Conservation (phyloP, 148 eudicot genomes). For the Persicaria maculosa region DNA sequence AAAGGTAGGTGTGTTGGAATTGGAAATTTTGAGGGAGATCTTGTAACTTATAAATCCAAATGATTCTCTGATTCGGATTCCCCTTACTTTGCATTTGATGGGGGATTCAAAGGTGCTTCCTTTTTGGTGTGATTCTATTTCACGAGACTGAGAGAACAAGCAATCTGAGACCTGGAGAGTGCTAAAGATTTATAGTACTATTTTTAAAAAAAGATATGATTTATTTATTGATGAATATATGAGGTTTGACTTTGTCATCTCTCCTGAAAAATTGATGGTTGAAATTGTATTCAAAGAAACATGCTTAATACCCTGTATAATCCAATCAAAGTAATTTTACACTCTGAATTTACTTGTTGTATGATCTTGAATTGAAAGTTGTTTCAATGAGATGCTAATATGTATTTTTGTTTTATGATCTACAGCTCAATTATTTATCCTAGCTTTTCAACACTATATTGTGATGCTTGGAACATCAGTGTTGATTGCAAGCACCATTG, state of each 20-base stretch:
- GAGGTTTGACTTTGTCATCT: slow-evolving; percentile 6
- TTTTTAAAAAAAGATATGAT: background rate
- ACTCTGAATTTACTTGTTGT: background rate
- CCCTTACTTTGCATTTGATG: background rate
- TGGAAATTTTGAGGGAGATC: slow-evolving; percentile 8
- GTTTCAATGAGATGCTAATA: background rate
- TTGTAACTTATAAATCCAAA: background rate
- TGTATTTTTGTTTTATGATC: slow-evolving; percentile 5
- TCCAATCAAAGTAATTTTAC: background rate
- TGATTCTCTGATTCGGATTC: slow-evolving; percentile 1
- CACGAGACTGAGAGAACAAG: background rate
- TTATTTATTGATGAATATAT: background rate
- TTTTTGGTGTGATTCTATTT: slow-evolving; percentile 11
- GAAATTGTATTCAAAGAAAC: background rate
- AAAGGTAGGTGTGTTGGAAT: slow-evolving; percentile 4
- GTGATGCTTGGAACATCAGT: slow-evolving; percentile 94
- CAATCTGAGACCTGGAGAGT: background rate
- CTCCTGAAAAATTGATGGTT: background rate
- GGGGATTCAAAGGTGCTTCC: slow-evolving; percentile 3
- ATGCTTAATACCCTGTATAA: background rate
- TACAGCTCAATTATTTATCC: slow-evolving; percentile 60
- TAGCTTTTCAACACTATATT: slow-evolving; percentile 88
- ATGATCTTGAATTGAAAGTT: background rate
- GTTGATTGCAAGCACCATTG: slow-evolving; percentile 57
- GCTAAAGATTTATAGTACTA: background rate